A percentile compares a stretch with the other conserved stretches of the same genome.
Evolutionary conservation across 2,329 filamentous ascomycete genomes (phyloP).

Genomic region (Neonectria ditissima): DNA sequence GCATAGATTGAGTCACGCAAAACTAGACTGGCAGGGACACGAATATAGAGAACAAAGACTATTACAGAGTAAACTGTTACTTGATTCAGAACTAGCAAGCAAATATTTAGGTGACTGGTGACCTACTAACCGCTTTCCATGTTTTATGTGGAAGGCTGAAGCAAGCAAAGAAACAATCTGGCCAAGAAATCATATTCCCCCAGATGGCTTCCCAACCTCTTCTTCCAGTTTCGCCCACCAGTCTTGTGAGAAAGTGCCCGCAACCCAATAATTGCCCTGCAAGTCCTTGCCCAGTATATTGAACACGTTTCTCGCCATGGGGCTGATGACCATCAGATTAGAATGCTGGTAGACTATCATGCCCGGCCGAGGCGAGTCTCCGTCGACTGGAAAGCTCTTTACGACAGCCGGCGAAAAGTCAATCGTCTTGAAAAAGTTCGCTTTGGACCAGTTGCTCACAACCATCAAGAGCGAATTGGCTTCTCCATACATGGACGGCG

Average conservation of each 20-base stretch:
- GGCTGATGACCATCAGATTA: conserved; percentile 3
- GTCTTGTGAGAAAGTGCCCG: neutral
- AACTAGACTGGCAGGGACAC: no score
- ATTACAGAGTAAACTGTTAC: no score
- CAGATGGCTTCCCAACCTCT: neutral
- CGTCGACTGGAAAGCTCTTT: neutral
- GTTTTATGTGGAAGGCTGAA: no score
- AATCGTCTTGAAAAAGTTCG: conserved; percentile 18
- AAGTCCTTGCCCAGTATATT: conserved; percentile 10
- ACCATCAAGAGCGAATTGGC: conserved; percentile 10
- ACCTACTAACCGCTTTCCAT: no score
- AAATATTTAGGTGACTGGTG: no score
- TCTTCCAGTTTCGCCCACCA: conserved; percentile 15
- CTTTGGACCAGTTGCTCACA: conserved; percentile 25
- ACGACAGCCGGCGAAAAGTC: conserved; percentile 23
- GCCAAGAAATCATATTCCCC: no score
- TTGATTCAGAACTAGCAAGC: no score
- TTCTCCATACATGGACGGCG: conserved; percentile 15
- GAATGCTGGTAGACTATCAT: conserved; percentile 21
- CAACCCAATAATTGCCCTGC: conserved; percentile 11
- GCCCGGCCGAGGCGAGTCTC: neutral
- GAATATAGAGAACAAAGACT: no score
- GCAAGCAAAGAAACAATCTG: no score
- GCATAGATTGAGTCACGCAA: no score
- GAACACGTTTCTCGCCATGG: conserved; percentile 11